Conservation (phyloP, 2,329 filamentous ascomycete species). For the Sporothrix humicola region DNA sequence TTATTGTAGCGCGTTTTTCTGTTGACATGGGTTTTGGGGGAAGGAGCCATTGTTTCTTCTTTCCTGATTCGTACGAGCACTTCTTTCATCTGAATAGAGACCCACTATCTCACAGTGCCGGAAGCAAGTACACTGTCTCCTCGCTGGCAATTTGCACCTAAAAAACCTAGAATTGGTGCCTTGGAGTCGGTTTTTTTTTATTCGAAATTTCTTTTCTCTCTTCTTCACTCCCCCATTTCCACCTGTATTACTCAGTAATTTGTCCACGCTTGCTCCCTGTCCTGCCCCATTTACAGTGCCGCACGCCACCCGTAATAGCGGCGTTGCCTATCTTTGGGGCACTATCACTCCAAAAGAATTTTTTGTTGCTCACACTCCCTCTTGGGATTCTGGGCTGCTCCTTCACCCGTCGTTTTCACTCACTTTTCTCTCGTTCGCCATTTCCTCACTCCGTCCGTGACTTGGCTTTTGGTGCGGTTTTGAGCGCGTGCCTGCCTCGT, state of each 20-base stretch:
- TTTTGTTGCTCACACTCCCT: constrained; percentile 23
- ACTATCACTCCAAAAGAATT: not conserved
- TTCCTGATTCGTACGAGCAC: not conserved
- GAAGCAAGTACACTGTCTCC: not conserved
- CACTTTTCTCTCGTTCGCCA: not conserved
- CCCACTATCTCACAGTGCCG: not conserved
- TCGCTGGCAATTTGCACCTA: not conserved
- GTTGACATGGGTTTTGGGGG: constrained; percentile 14
- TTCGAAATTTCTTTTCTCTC: constrained; percentile 11
- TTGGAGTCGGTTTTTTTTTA: constrained; percentile 7
- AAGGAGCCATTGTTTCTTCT: not conserved
- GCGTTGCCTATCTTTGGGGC: not conserved
- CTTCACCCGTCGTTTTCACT: not conserved
- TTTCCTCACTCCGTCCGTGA: not conserved
- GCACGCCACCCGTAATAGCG: not conserved
- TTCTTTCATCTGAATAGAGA: not conserved
- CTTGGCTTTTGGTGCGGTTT: constrained; percentile 6
- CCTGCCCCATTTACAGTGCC: constrained; percentile 22
- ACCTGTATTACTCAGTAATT: not conserved
- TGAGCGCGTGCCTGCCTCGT: not conserved
- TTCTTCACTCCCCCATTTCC: not conserved
- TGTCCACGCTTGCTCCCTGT: not conserved
- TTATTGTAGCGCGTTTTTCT: constrained; percentile 23
- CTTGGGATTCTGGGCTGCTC: not conserved
- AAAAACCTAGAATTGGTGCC: not conserved